phyloP scores from a whole-genome alignment of 768 basidiomycete species.

The Xanthoconium stramineum region DNA sequence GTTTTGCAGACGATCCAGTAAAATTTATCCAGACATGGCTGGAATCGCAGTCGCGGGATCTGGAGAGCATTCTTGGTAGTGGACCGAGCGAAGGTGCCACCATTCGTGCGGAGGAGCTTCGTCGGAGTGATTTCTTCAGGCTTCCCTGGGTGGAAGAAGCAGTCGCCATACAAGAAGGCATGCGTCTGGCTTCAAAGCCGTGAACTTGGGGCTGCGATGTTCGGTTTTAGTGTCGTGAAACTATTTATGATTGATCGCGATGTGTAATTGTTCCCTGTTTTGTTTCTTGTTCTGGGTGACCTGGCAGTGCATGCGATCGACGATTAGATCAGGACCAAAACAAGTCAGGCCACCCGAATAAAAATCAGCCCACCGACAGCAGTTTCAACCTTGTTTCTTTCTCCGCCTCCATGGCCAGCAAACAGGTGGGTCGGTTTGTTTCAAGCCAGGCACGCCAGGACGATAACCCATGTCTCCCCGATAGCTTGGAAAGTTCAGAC shows the following conservation, averaged over 20 bases:
- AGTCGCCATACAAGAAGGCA: conserved; percentile 80
- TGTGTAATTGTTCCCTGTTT: no score
- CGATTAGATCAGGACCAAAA: conserved; percentile 10
- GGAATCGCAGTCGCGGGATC: conserved; percentile 86
- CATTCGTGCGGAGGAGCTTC: conserved; percentile 83
- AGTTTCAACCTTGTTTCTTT: not conserved
- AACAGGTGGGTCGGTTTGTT: conserved; percentile 44
- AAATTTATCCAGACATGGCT: conserved; percentile 88
- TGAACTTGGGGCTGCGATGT: conserved; percentile 8
- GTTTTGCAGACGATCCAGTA: conserved; percentile 76
- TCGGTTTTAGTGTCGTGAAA: not conserved
- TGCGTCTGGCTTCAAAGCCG: conserved; percentile 58
- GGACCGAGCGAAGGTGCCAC: conserved; percentile 77
- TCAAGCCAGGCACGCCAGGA: not conserved
- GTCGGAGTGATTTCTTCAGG: conserved; percentile 86
- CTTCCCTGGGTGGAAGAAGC: conserved; percentile 92
- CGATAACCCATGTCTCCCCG: conserved; percentile 1
- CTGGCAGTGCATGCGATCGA: conserved; percentile 3
- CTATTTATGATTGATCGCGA: not conserved
- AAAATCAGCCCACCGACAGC: conserved; percentile 14
- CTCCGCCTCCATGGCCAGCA: conserved; percentile 54
- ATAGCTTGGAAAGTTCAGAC: conserved; percentile 75
- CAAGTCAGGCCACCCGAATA: conserved; percentile 15
- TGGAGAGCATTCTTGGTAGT: conserved; percentile 86
- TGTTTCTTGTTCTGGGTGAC: not conserved